Evolutionary conservation across 768 basidiomycete species (phyloP).

Genomic region (Calocybe indica): DNA sequence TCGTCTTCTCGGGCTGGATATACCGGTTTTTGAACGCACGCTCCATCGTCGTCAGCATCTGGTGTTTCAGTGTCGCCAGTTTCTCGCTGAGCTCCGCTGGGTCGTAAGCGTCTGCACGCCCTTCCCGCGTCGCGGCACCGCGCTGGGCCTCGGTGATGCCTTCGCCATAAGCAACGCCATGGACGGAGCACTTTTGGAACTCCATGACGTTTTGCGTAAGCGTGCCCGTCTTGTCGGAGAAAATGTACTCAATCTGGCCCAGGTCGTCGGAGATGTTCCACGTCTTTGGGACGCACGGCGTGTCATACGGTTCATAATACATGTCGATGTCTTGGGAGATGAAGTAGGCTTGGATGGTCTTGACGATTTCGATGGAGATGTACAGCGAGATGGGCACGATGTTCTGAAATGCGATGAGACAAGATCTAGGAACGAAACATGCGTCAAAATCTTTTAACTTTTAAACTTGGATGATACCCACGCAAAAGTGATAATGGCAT

Average conservation of each 20-base stretch:
- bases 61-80: constrained; percentile 57
- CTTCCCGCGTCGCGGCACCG: constrained; percentile 83
- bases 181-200: constrained; percentile 91
- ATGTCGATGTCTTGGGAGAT: constrained; percentile 95
- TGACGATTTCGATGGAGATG: constrained; percentile 97
- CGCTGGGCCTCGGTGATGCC: constrained; percentile 94
- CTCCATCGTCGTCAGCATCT: constrained; percentile 76
- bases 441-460: constrained; percentile 1
- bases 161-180: constrained; percentile 84
- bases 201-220: constrained; percentile 99
- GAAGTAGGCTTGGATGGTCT: constrained; percentile 95
- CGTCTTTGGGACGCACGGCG: constrained; percentile 89
- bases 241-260: constrained; percentile 93
- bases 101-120: constrained; percentile 56
- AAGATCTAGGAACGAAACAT: constrained; percentile 51
- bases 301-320: constrained; percentile 86
- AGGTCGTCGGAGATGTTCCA: constrained; percentile 99
- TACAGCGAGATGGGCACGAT: constrained; percentile 94
- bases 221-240: constrained; percentile 93
- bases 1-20: constrained; percentile 73
- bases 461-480: constrained; percentile 34
- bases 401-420: constrained; percentile 95
- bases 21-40: constrained; percentile 86
- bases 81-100: constrained; percentile 67
- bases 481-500: constrained; percentile 88